Percentiles rank a stretch among this genome's conserved stretches.
Evolutionary conservation across 2,329 filamentous ascomycete genomes (phyloP).

Genomic region (Colletotrichum euphorbiae): DNA sequence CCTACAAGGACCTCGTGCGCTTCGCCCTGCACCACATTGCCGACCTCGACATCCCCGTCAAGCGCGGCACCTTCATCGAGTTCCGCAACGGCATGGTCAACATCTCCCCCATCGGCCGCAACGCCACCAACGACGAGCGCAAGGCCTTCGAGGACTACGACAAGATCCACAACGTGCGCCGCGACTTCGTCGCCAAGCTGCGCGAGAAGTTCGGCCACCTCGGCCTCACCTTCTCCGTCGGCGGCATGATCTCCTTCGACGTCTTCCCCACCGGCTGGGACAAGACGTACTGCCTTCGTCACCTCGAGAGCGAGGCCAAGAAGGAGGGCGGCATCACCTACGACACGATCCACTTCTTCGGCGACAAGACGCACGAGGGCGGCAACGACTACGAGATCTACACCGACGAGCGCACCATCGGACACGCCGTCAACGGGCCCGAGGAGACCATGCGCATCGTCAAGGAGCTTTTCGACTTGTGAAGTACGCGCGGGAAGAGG

Average conservation of each 20-base stretch:
- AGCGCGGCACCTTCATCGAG: conserved; percentile 87
- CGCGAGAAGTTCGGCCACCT: conserved; percentile 85
- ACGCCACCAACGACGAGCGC: conserved; percentile 84
- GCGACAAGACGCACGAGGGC: conserved; percentile 91
- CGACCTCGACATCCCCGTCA: conserved; percentile 85
- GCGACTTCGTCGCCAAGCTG: conserved; percentile 80
- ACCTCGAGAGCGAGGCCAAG: conserved; percentile 84
- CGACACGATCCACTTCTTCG: conserved; percentile 95
- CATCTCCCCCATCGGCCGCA: conserved; percentile 84
- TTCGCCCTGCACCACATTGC: conserved; percentile 86
- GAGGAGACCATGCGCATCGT: conserved; percentile 85
- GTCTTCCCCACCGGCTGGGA: conserved; percentile 98
- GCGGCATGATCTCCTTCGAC: conserved; percentile 98
- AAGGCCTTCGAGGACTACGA: conserved; percentile 87
- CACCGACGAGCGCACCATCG: conserved; percentile 81
- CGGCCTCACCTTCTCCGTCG: conserved; percentile 93
- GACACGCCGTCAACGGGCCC: conserved; percentile 84
- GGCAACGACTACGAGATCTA: conserved; percentile 98
- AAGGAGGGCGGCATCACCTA: conserved; percentile 78
- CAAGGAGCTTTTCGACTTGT: conserved; percentile 83
- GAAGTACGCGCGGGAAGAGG: conserved; percentile 37
- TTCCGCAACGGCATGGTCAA: conserved; percentile 95
- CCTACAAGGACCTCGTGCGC: conserved; percentile 81
- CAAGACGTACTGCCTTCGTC: conserved; percentile 95
- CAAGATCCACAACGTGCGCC: conserved; percentile 78